Base-by-base conservation (phyloP, 2,329 filamentous ascomycete species). In the Penicillium oxalicum region DNA sequence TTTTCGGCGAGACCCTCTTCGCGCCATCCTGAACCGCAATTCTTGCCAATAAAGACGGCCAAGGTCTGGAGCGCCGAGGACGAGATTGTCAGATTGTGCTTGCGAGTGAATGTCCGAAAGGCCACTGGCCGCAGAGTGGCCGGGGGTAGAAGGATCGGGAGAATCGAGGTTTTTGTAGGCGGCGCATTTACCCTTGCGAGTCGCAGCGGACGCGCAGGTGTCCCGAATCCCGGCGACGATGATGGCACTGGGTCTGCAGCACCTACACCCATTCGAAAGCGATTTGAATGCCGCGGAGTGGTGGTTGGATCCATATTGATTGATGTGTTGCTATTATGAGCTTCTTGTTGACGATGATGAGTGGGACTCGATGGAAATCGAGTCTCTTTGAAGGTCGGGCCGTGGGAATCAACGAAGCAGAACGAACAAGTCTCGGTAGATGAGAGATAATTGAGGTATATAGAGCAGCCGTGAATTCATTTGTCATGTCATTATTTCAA, bases 41-140 rank as follows among this genome's bases (percentile, higher is more conserved):
- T 87, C 59, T 88, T 85, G 9, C 93, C 94, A 45, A 98, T 86
- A 67, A 98, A 98, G 1, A 81, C 79, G 18, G 93, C 91, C 29
- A 98, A 77, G 40, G 87, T 82, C 67, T 91, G 84, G 4, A 98
- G 75, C 0, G 93, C 89, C 0, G 90, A 83, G 0, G 91, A 93
- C 6, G 88, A 91, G 45, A 98, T 81, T 0, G 91, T 97, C 48
- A 98, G 76, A 60, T 91, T 94, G 71, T 98, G 89, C 65, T 97
- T 98, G 70, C 96, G 96, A 2, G 93, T 98, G 58, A 98, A 95
- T 0, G 88, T 94, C 40, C 93, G 83, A 64, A 98, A 97, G 7
- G 93, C 94, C 18, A 97, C 77, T 2, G 93, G 91, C 53, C 94
- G 80, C 36, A 98, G 74, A 0, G 88, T 94, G 8, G 89, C 82